phyloP scores from a whole-genome alignment of 768 basidiomycete genomes.

The Mycena vulgaris region DNA sequence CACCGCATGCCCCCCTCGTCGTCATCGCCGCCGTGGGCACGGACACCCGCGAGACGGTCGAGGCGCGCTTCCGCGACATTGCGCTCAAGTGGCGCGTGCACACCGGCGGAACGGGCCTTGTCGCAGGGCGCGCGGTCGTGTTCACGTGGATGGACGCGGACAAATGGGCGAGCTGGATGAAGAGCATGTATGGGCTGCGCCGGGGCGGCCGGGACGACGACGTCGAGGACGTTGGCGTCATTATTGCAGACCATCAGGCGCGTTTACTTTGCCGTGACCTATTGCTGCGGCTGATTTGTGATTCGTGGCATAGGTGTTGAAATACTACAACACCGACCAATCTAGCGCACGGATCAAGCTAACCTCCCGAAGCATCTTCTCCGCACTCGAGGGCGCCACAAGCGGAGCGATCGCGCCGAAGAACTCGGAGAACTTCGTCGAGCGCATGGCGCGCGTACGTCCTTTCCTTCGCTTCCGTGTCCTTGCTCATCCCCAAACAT shows the following conservation, averaged over 20 bases:
- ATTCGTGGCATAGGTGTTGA: constrained; percentile 61
- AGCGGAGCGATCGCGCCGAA: constrained; percentile 64
- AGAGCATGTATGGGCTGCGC: constrained; percentile 87
- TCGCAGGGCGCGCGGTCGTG: constrained; percentile 72
- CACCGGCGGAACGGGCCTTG: constrained; percentile 57
- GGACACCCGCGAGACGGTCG: constrained; percentile 56
- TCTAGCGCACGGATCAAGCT: constrained; percentile 70
- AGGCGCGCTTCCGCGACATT: constrained; percentile 64
- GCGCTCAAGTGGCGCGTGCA: constrained; percentile 72
- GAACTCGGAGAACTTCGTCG: constrained; percentile 80
- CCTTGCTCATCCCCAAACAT: constrained; percentile 5
- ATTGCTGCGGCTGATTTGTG: constrained; percentile 4
- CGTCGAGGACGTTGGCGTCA: constrained; percentile 62
- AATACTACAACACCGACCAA: constrained; percentile 84
- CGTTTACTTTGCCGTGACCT: constrained; percentile 41
- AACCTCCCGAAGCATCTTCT: constrained; percentile 69
- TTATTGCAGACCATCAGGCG: constrained; percentile 90
- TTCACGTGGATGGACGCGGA: constrained; percentile 93
- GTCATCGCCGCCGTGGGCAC: constrained; percentile 74
- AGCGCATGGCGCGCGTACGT: constrained; percentile 74
- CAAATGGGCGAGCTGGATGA: constrained; percentile 91
- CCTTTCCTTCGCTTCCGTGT: constrained; percentile 1
- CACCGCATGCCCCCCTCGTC: constrained; percentile 81
- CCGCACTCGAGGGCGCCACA: constrained; percentile 78
- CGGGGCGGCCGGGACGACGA: constrained; percentile 43